Percentiles rank a stretch among this genome's conserved stretches.
Evolutionary conservation across 768 basidiomycete species (phyloP).

Genomic region (Agaricus subrufescens): DNA sequence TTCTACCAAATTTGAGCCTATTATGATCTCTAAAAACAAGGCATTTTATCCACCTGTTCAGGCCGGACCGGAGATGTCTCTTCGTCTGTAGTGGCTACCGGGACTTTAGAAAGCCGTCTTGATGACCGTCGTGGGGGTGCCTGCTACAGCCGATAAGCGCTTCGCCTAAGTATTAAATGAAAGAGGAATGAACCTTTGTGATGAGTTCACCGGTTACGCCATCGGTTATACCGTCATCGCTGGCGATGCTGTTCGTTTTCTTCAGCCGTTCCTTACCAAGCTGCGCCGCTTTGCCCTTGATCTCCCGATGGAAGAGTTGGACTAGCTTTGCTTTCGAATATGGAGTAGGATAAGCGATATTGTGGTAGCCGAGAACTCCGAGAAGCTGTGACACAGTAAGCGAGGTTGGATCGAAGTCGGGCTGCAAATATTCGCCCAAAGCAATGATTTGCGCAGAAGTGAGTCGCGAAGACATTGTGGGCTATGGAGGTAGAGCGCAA

Average conservation of each 20-base stretch:
- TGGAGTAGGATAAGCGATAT: constrained; percentile 66
- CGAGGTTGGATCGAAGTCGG: constrained; percentile 66
- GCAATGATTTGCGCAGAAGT: constrained; percentile 75
- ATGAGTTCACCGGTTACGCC: constrained; percentile 76
- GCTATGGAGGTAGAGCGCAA: constrained; percentile 1
- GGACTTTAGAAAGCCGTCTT: constrained; percentile 57
- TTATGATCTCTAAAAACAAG: background rate
- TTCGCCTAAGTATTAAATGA: background rate
- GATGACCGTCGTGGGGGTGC: constrained; percentile 50
- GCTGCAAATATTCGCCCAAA: constrained; percentile 73
- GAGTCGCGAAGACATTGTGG: constrained; percentile 59
- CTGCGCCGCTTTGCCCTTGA: constrained; percentile 53
- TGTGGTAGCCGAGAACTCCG: constrained; percentile 74
- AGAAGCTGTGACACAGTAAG: constrained; percentile 81
- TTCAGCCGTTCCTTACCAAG: constrained; percentile 61
- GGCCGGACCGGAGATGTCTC: constrained; percentile 36
- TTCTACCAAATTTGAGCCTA: constrained; percentile 15
- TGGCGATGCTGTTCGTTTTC: constrained; percentile 66
- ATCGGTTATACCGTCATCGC: constrained; percentile 79
- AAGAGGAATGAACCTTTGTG: constrained; percentile 34
- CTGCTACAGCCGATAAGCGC: constrained; percentile 3
- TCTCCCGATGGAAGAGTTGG: constrained; percentile 71
- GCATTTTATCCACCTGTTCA: constrained; percentile 47
- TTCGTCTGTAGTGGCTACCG: constrained; percentile 26
- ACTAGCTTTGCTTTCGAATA: constrained; percentile 77